phyloP scores from a whole-genome alignment of 306 rosid genomes.

The Elaeagnus macrophylla region DNA sequence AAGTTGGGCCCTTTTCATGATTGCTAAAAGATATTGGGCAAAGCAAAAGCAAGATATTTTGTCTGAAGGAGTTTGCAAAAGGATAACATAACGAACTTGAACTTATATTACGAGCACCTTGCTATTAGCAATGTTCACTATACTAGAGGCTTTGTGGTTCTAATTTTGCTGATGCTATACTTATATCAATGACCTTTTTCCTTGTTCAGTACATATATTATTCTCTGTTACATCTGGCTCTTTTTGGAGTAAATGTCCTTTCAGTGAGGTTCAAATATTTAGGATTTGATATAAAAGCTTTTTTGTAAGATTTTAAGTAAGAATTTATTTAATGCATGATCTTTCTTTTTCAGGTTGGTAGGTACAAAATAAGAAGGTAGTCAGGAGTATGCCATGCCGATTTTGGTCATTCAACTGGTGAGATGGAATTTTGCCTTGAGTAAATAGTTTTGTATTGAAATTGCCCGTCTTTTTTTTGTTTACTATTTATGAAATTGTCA shows the following conservation, averaged over 20 bases:
- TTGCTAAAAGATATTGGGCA: slow-evolving; percentile 50
- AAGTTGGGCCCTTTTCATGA: slow-evolving; percentile 44
- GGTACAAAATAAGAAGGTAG: too few species aligned
- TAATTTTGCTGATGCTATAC: slow-evolving; percentile 15
- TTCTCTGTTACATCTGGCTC: slow-evolving; percentile 6
- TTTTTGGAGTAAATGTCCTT: background rate
- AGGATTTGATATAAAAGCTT: background rate
- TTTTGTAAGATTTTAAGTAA: too few species aligned
- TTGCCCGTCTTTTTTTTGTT: too few species aligned
- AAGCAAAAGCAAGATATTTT: slow-evolving; percentile 51
- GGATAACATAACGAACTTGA: slow-evolving; percentile 44
- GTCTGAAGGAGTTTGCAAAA: slow-evolving; percentile 40
- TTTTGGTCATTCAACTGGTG: too few species aligned
- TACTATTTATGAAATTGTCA: too few species aligned
- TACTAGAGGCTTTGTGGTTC: slow-evolving; percentile 37
- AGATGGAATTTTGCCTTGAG: too few species aligned
- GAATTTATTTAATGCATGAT: slow-evolving; percentile 10
- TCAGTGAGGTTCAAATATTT: background rate
- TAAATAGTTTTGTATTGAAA: too few species aligned
- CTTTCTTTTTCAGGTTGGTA: background rate
- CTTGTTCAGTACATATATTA: slow-evolving; percentile 17
- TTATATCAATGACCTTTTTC: slow-evolving; percentile 6
- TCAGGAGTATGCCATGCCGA: too few species aligned
- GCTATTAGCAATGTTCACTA: slow-evolving; percentile 29
- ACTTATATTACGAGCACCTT: slow-evolving; percentile 35